phyloP scores from a whole-genome alignment of 306 rosid species.

The Datisca glomerata region DNA sequence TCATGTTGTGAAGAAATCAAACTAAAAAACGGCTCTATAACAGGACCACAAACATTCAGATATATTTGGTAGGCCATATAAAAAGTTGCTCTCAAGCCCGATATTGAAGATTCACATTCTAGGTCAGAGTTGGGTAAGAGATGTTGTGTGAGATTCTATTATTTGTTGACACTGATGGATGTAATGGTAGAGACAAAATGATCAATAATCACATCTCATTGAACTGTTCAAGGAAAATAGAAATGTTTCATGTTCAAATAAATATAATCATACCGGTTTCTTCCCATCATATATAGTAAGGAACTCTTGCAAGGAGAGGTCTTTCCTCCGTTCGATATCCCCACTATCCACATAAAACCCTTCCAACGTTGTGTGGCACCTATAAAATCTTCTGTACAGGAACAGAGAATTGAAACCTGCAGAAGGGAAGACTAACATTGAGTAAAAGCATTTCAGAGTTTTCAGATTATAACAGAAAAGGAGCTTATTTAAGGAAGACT shows the following conservation, averaged over 20 bases:
- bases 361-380: conserved; percentile 64
- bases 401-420: conserved; percentile 81
- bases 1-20: no score
- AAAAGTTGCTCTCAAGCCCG: no score
- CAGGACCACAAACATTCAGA: no score
- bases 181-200: neutral
- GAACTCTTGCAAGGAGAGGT: conserved; percentile 45
- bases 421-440: conserved; percentile 8
- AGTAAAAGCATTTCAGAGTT: conserved; percentile 1
- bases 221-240: conserved; percentile 3
- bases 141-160: no score
- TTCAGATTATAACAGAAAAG: neutral
- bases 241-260: neutral
- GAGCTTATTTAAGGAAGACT: neutral
- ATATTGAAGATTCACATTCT: no score
- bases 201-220: neutral
- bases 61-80: no score
- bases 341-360: conserved; percentile 56
- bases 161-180: neutral
- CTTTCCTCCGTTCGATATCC: conserved; percentile 58
- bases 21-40: no score
- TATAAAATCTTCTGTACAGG: conserved; percentile 75
- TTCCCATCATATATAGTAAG: conserved; percentile 48
- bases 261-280: conserved; percentile 59
- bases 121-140: no score